Percentiles rank a stretch among this genome's conserved stretches.
phyloP scores from a whole-genome alignment of 164 flowering plant species.

The Liriodendron chinense region DNA sequence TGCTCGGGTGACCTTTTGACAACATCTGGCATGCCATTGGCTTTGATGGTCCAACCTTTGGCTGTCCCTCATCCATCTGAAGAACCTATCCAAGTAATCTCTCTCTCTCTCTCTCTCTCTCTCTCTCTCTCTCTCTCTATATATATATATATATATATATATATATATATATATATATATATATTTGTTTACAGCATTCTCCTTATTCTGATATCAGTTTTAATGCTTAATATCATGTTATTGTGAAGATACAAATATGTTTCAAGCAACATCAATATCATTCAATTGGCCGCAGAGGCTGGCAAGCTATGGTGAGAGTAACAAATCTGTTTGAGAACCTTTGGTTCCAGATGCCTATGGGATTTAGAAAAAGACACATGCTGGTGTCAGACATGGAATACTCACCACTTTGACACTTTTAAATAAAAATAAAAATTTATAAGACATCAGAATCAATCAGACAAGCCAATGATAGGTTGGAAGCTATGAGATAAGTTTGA shows the following conservation, averaged over 20 bases:
- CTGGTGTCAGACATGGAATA: neutral
- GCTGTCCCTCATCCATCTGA: conserved; percentile 98
- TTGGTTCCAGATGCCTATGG: neutral
- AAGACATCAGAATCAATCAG: too few species aligned
- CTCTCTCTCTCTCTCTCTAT: neutral
- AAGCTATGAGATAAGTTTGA: too few species aligned
- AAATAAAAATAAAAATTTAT: too few species aligned
- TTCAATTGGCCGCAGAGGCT: neutral
- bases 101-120: neutral
- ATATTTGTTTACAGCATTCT: neutral
- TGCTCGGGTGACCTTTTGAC: conserved; percentile 83
- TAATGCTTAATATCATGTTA: neutral
- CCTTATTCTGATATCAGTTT: neutral
- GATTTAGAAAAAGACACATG: neutral
- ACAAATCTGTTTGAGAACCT: neutral
- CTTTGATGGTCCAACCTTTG: conserved; percentile 90
- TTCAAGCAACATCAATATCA: neutral
- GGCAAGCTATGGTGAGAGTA: neutral
- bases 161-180: neutral
- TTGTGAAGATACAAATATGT: neutral
- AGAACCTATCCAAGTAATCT: conserved; percentile 89
- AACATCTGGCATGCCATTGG: conserved; percentile 92
- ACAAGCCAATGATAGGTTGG: too few species aligned
- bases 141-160: neutral
- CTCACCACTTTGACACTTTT: neutral